These are phyloP conservation scores for Sarocladiaceae sp. DNA, from an alignment of 2,329 filamentous ascomycete species.

Conservation along the genomic window DNA sequence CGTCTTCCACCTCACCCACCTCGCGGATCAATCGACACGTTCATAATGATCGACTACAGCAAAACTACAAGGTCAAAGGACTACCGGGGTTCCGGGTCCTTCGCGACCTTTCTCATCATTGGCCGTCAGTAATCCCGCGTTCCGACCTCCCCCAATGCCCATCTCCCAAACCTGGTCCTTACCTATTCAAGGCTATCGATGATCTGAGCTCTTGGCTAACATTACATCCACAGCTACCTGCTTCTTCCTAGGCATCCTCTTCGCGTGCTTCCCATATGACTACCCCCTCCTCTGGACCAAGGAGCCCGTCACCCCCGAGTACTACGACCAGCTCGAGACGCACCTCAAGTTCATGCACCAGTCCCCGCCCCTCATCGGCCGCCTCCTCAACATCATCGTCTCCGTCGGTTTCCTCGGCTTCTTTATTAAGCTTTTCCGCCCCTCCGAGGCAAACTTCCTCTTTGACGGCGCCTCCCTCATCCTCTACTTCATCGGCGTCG, in stretches of 20 bases:
- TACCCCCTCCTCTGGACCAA: slow-evolving; percentile 80
- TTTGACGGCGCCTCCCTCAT: slow-evolving; percentile 82
- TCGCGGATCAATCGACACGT: no score
- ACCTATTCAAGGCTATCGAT: no score
- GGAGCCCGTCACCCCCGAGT: slow-evolving; percentile 55
- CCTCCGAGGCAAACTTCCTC: slow-evolving; percentile 88
- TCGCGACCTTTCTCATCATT: slow-evolving; percentile 95
- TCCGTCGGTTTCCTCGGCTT: slow-evolving; percentile 82
- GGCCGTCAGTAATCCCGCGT: slow-evolving; percentile 61
- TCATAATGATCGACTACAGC: slow-evolving; percentile 43
- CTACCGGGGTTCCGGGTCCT: slow-evolving; percentile 61
- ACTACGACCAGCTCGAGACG: slow-evolving; percentile 79
- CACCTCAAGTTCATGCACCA: slow-evolving; percentile 90
- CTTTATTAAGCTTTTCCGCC: slow-evolving; percentile 89
- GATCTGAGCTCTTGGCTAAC: no score
- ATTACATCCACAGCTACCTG: slow-evolving; percentile 61
- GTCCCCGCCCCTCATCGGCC: slow-evolving; percentile 83
- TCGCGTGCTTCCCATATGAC: slow-evolving; percentile 94
- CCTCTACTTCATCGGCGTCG: slow-evolving; percentile 78
- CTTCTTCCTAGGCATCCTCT: slow-evolving; percentile 98
- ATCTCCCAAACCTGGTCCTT: no score
- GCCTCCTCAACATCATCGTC: slow-evolving; percentile 91
- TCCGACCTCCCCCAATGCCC: slow-evolving; percentile 11
- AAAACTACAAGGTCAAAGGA: slow-evolving; percentile 52
- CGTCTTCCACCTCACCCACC: no score